Percentiles rank a stretch among this genome's conserved stretches.
phyloP scores from a whole-genome alignment of 2,329 filamentous ascomycete genomes.

The Epichloe aotearoae region DNA sequence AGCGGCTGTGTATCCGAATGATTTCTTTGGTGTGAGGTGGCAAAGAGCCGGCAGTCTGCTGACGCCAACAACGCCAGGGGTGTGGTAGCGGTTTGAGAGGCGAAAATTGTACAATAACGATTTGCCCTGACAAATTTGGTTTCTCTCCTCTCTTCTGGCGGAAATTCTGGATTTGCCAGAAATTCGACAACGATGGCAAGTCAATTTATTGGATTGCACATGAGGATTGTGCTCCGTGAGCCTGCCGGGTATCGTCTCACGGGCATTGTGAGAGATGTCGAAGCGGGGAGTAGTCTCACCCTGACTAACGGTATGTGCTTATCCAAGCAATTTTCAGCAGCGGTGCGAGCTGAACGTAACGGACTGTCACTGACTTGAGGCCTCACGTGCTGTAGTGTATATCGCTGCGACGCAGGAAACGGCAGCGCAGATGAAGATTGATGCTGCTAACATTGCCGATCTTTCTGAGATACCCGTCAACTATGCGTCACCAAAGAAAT shows the following conservation, averaged over 20 bases:
- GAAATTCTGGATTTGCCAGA: background rate
- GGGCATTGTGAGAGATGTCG: conserved; percentile 58
- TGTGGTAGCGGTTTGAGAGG: background rate
- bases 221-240: conserved; percentile 57
- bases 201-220: conserved; percentile 63
- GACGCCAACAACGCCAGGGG: background rate
- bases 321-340: background rate
- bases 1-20: background rate
- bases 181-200: conserved; percentile 28
- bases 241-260: conserved; percentile 52
- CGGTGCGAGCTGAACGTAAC: background rate
- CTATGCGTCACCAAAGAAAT: conserved; percentile 14
- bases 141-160: background rate
- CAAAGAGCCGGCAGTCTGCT: background rate
- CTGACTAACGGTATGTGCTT: conserved; percentile 54
- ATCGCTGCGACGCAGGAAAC: conserved; percentile 29
- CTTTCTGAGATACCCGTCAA: conserved; percentile 26
- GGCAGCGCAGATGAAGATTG: conserved; percentile 29
- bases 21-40: background rate
- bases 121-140: background rate
- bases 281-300: conserved; percentile 51
- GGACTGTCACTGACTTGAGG: background rate
- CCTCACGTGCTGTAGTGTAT: conserved; percentile 20
- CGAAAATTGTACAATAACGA: too few species aligned
- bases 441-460: conserved; percentile 31